phyloP scores from a whole-genome alignment of 2,329 filamentous ascomycete species.

The Botrytis byssoidea region DNA sequence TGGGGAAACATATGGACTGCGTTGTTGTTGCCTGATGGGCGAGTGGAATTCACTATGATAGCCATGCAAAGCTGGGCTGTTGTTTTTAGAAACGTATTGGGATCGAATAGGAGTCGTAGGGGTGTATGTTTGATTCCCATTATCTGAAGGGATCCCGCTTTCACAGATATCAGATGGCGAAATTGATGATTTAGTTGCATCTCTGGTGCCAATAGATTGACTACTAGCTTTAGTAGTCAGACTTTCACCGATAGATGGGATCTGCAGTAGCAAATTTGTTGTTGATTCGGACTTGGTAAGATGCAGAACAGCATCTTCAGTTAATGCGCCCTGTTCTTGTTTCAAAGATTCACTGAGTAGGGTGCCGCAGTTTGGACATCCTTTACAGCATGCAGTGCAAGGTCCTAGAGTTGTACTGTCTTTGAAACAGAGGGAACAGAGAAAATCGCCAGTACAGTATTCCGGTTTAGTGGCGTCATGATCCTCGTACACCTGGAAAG shows the following conservation, averaged over 20 bases:
- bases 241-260: background rate
- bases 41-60: background rate
- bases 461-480: background rate
- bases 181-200: background rate
- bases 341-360: background rate
- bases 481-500: background rate
- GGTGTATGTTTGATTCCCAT: background rate
- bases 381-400: background rate
- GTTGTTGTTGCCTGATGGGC: constrained; percentile 10
- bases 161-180: background rate
- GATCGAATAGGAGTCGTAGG: background rate
- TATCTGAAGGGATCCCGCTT: background rate
- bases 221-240: background rate
- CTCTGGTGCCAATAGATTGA: background rate
- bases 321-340: background rate
- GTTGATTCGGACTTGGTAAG: background rate
- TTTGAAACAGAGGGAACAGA: background rate
- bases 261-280: background rate
- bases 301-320: background rate
- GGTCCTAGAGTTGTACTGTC: background rate
- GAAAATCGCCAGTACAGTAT: background rate
- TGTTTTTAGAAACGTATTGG: background rate
- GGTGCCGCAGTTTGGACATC: background rate
- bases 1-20: background rate
- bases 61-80: background rate